These are phyloP conservation scores for Penicillium longicatenatum DNA, from an alignment of 495 filamentous ascomycete genomes.

Conservation along the genomic window DNA sequence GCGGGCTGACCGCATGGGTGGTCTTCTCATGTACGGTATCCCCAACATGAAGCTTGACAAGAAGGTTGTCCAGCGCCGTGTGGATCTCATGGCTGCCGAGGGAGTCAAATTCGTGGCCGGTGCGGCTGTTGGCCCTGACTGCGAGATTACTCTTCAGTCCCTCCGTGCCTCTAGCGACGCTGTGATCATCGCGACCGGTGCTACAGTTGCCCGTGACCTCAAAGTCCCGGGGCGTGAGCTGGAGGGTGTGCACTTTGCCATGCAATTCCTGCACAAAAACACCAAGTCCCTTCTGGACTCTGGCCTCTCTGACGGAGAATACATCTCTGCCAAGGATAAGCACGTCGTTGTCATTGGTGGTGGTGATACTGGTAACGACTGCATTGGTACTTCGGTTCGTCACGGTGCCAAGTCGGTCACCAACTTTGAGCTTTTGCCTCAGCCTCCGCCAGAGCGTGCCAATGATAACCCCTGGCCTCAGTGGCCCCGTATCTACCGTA, in stretches of 20 bases:
- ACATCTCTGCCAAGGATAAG: conserved; percentile 97
- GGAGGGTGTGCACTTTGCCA: conserved; percentile 94
- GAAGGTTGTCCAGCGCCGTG: conserved; percentile 92
- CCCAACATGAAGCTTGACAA: conserved; percentile 99
- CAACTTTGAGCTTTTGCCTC: conserved; percentile 97
- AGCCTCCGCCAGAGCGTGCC: conserved; percentile 91
- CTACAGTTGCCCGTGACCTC: conserved; percentile 94
- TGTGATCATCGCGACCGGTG: conserved; percentile 94
- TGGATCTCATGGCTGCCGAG: conserved; percentile 94
- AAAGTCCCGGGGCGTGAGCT: conserved; percentile 90
- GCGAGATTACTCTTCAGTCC: conserved; percentile 66
- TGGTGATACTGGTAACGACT: conserved; percentile 99
- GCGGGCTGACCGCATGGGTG: conserved; percentile 89
- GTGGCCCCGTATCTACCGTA: conserved; percentile 98
- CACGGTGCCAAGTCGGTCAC: conserved; percentile 95
- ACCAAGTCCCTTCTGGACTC: conserved; percentile 98
- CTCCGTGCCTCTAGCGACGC: conserved; percentile 80
- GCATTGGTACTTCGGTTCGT: conserved; percentile 97
- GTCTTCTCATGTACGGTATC: conserved; percentile 98
- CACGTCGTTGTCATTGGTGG: conserved; percentile 97
- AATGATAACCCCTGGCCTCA: conserved; percentile 99
- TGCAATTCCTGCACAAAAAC: conserved; percentile 98
- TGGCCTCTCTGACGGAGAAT: conserved; percentile 78
- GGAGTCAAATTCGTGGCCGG: conserved; percentile 82
- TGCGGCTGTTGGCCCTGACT: conserved; percentile 76